Percentiles rank a stretch among this genome's conserved stretches.
phyloP scores from a whole-genome alignment of 768 basidiomycete genomes.

The Gelatoporia subvermispora region DNA sequence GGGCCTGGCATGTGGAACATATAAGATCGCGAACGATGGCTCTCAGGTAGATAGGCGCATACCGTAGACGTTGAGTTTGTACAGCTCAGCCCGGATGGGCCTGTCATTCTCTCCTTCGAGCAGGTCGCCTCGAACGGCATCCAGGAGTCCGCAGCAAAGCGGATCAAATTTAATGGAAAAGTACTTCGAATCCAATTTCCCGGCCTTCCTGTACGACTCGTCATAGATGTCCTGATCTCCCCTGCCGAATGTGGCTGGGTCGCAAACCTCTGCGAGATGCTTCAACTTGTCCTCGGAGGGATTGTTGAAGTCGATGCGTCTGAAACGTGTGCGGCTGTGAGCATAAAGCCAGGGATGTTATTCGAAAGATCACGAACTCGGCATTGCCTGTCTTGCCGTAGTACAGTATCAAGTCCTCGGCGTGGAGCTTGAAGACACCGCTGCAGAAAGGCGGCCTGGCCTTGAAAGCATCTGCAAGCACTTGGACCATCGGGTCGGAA shows the following conservation, averaged over 20 bases:
- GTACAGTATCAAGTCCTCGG: neutral
- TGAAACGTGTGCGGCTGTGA: neutral
- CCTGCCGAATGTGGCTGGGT: conserved; percentile 37
- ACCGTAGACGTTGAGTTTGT: conserved; percentile 45
- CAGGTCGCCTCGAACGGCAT: conserved; percentile 23
- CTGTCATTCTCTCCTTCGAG: conserved; percentile 18
- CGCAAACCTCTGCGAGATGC: conserved; percentile 5
- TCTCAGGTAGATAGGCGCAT: neutral
- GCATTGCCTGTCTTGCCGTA: conserved; percentile 1
- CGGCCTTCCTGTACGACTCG: conserved; percentile 39
- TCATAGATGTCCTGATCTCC: conserved; percentile 35
- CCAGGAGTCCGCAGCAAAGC: conserved; percentile 23
- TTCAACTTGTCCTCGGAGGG: neutral
- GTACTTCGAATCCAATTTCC: conserved; percentile 32
- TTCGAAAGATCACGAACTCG: neutral
- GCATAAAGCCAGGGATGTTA: no score
- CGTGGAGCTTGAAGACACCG: neutral
- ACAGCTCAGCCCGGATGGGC: conserved; percentile 28
- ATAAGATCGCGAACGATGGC: neutral
- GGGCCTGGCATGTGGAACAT: conserved; percentile 15
- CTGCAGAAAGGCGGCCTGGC: conserved; percentile 3
- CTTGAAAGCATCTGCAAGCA: no score
- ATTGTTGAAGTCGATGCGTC: conserved; percentile 9
- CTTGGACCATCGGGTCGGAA: no score
- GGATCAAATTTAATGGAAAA: conserved; percentile 33